Conservation (phyloP, 176 grass and related monocot genomes). For the Raddia distichophylla region DNA sequence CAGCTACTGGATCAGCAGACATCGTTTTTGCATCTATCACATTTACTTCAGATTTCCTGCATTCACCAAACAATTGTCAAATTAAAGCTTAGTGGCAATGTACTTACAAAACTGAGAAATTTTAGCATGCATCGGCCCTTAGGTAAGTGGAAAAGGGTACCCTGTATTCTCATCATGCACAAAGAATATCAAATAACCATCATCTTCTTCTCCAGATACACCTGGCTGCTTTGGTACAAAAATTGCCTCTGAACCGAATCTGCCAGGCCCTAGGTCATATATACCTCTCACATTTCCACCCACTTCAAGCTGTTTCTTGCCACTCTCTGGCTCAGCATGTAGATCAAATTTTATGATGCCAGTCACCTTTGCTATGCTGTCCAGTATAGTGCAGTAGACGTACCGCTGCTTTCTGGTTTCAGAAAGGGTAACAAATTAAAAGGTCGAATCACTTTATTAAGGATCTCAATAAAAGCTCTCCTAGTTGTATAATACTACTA, state of each 20-base stretch:
- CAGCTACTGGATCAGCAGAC: conserved; percentile 77
- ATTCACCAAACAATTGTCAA: conserved; percentile 19
- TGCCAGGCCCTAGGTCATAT: conserved; percentile 69
- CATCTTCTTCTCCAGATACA: conserved; percentile 74
- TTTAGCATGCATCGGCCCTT: background rate
- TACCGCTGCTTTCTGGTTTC: conserved; percentile 71
- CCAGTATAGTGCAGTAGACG: conserved; percentile 72
- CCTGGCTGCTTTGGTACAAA: conserved; percentile 77
- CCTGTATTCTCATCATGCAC: conserved; percentile 89
- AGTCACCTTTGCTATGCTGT: conserved; percentile 67
- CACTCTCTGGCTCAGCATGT: conserved; percentile 56
- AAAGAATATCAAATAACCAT: conserved; percentile 89
- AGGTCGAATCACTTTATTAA: background rate
- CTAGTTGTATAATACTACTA: background rate
- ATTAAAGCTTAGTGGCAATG: background rate
- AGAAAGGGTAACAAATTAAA: conserved; percentile 22
- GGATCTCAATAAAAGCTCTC: background rate
- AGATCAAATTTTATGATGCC: conserved; percentile 90
- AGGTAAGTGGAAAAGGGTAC: conserved; percentile 47
- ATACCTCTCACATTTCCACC: conserved; percentile 83
- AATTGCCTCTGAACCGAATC: conserved; percentile 85
- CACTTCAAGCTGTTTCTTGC: conserved; percentile 75
- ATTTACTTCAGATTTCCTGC: conserved; percentile 83
- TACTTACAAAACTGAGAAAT: background rate
- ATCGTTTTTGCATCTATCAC: conserved; percentile 95